Percentiles rank a stretch among this genome's conserved stretches.
phyloP scores from a whole-genome alignment of 495 filamentous ascomycete genomes.

The Podospora fimiseda region DNA sequence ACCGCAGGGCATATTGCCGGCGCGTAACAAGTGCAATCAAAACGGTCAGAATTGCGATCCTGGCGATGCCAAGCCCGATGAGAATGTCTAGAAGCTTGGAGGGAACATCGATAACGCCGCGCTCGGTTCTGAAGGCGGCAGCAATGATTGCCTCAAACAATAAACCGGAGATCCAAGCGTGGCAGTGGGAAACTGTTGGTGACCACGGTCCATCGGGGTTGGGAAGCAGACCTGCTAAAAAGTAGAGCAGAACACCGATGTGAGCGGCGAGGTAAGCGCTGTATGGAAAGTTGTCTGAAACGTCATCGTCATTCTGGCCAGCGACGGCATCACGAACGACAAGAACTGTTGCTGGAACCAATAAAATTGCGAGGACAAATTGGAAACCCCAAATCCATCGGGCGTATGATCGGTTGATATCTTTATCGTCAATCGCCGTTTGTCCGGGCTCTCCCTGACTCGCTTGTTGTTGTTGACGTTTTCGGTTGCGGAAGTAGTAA shows the following conservation, averaged over 20 bases:
- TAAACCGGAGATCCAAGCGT: constrained; percentile 23
- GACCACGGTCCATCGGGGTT: constrained; percentile 32
- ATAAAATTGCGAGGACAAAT: constrained; percentile 16
- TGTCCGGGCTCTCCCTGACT: constrained; percentile 8
- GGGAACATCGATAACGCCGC: constrained; percentile 19
- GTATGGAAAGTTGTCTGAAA: constrained; percentile 23
- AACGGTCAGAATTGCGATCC: constrained; percentile 21
- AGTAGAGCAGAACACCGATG: constrained; percentile 25
- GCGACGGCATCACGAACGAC: constrained; percentile 19
- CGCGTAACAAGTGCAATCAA: constrained; percentile 25
- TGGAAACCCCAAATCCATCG: constrained; percentile 23
- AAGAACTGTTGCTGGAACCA: constrained; percentile 23
- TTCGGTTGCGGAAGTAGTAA: constrained; percentile 20
- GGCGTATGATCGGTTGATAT: constrained; percentile 22
- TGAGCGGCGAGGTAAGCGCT: constrained; percentile 26
- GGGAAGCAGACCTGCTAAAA: constrained; percentile 28
- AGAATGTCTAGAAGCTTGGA: constrained; percentile 15
- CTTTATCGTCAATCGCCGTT: constrained; percentile 15
- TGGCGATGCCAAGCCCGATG: constrained; percentile 20
- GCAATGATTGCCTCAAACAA: constrained; percentile 24
- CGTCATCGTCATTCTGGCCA: constrained; percentile 7
- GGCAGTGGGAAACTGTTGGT: constrained; percentile 21
- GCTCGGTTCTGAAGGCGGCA: constrained; percentile 19
- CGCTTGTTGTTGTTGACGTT: not conserved
- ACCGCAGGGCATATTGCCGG: constrained; percentile 19